Percentiles rank a stretch among this genome's conserved stretches.
phyloP scores from a whole-genome alignment of 495 filamentous ascomycete species.

The Neurospora discreta region DNA sequence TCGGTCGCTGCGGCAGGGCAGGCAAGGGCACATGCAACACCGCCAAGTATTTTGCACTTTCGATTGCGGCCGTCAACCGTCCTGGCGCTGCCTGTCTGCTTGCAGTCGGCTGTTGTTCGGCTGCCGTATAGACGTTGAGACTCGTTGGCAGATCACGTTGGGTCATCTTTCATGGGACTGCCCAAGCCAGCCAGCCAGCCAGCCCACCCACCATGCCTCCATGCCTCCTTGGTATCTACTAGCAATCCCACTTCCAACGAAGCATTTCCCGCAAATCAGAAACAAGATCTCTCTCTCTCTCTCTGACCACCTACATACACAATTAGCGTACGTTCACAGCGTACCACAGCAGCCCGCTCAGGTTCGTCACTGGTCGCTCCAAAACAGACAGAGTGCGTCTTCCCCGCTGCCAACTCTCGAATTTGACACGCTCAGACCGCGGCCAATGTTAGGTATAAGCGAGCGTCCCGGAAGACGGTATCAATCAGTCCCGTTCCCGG shows the following conservation, averaged over 20 bases:
- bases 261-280: neutral
- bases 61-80: neutral
- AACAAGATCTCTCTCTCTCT: conserved; percentile 8
- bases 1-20: neutral
- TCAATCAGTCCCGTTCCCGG: conserved; percentile 3
- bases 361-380: conserved; percentile 17
- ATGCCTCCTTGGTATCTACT: neutral
- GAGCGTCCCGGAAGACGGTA: neutral
- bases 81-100: neutral
- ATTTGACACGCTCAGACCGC: conserved; percentile 8
- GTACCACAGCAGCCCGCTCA: conserved; percentile 12
- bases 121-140: neutral
- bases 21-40: neutral
- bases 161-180: neutral
- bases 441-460: too few relatives aligned
- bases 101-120: neutral
- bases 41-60: neutral
- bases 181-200: neutral
- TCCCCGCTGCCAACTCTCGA: conserved; percentile 1
- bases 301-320: conserved; percentile 3
- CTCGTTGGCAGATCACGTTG: conserved; percentile 3
- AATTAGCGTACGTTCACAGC: conserved; percentile 7
- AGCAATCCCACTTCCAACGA: neutral
- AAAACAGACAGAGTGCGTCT: conserved; percentile 1
- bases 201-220: neutral